phyloP scores from a whole-genome alignment of 2,329 filamentous ascomycete species.

The Sclerotinia spermophila region DNA sequence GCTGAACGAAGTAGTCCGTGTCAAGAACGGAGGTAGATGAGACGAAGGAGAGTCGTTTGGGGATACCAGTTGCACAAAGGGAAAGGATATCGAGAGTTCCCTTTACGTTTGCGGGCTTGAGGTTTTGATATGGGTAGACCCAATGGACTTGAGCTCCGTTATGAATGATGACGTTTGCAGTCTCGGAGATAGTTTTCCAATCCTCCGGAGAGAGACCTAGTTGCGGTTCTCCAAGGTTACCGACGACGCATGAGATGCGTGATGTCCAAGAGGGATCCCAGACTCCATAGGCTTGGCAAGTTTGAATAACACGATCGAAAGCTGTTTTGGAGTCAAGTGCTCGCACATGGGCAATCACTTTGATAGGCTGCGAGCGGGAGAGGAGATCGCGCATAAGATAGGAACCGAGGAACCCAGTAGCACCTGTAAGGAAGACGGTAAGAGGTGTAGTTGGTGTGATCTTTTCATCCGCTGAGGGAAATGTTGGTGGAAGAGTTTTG shows the following conservation, averaged over 20 bases:
- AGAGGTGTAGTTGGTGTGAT: constrained; percentile 37
- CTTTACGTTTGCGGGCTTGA: constrained; percentile 74
- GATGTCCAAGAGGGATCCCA: constrained; percentile 68
- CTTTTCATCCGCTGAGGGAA: constrained; percentile 37
- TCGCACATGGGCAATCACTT: constrained; percentile 73
- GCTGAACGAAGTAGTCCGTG: constrained; percentile 72
- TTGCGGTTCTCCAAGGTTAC: constrained; percentile 68
- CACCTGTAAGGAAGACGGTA: constrained; percentile 80
- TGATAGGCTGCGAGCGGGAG: constrained; percentile 52
- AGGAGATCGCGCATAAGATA: constrained; percentile 77
- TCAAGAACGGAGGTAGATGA: constrained; percentile 81
- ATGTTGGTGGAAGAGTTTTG: constrained; percentile 41
- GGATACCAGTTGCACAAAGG: constrained; percentile 71
- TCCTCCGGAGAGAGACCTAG: constrained; percentile 65
- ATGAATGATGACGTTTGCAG: constrained; percentile 72
- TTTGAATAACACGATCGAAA: constrained; percentile 61
- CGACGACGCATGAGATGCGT: constrained; percentile 65
- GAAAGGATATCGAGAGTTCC: constrained; percentile 72
- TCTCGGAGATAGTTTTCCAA: constrained; percentile 63
- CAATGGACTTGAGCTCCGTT: constrained; percentile 82
- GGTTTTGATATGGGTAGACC: constrained; percentile 71
- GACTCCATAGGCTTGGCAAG: constrained; percentile 72
- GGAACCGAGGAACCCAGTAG: constrained; percentile 83
- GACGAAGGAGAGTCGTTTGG: constrained; percentile 79
- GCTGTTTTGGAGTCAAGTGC: constrained; percentile 59